Evolutionary conservation across 2,329 filamentous ascomycete species (phyloP).

Genomic region (Aspergillus tamarii): DNA sequence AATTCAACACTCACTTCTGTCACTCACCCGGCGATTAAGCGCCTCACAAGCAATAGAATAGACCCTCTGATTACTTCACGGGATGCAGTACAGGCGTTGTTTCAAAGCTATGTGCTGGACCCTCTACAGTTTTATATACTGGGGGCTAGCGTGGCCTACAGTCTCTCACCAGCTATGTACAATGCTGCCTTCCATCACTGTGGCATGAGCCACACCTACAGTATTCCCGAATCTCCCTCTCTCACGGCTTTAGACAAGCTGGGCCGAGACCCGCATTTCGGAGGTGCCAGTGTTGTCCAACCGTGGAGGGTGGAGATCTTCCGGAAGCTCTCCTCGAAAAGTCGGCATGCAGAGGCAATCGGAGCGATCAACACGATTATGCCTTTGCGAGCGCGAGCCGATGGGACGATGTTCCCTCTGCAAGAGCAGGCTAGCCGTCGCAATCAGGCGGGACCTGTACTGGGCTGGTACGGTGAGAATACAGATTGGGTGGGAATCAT

Average conservation of each 20-base stretch:
- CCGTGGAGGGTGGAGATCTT: conserved; percentile 47
- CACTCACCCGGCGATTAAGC: conserved; percentile 43
- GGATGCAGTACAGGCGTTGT: conserved; percentile 43
- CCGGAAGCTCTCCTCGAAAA: conserved; percentile 42
- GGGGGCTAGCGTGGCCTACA: conserved; percentile 46
- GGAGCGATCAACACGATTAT: conserved; percentile 50
- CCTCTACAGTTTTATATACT: conserved; percentile 47
- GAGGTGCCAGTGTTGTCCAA: conserved; percentile 48
- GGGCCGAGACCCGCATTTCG: conserved; percentile 43
- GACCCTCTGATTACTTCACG: conserved; percentile 42
- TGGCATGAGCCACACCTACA: conserved; percentile 45
- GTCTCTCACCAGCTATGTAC: conserved; percentile 48
- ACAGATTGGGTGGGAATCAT: conserved; percentile 50
- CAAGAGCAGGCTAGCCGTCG: conserved; percentile 45
- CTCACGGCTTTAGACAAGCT: conserved; percentile 42
- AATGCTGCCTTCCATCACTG: conserved; percentile 45
- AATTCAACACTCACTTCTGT: conserved; percentile 46
- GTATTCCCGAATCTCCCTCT: conserved; percentile 40
- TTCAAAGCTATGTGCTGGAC: conserved; percentile 46
- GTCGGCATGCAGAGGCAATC: conserved; percentile 49
- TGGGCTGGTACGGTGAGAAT: conserved; percentile 50
- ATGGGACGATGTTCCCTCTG: conserved; percentile 41
- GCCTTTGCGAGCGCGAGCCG: conserved; percentile 42
- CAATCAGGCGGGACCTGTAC: conserved; percentile 45
- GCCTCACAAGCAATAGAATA: conserved; percentile 23